Conservation (phyloP, 2,329 filamentous ascomycete species). For the Xylariaceae sp. region DNA sequence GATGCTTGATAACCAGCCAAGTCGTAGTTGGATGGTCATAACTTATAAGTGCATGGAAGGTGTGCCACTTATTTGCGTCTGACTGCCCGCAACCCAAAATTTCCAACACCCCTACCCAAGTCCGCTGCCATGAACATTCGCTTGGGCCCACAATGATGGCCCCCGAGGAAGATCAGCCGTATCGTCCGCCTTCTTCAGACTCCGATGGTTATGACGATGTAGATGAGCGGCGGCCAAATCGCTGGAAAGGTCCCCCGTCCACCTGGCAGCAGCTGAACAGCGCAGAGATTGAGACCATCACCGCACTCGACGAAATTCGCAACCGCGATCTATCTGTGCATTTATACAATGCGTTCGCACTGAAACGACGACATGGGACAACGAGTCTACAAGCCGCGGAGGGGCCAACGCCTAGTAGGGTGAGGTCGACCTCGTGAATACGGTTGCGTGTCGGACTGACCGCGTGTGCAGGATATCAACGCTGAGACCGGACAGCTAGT, state of each 20-base stretch:
- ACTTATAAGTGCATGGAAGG: too few species aligned
- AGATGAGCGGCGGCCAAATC: conserved; percentile 57
- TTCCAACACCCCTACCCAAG: background rate
- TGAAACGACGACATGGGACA: conserved; percentile 49
- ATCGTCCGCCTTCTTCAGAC: conserved; percentile 29
- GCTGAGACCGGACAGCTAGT: conserved; percentile 24
- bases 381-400: conserved; percentile 4
- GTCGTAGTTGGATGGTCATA: too few species aligned
- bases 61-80: too few species aligned
- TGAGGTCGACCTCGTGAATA: conserved; percentile 21
- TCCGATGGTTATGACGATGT: conserved; percentile 37
- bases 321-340: conserved; percentile 69
- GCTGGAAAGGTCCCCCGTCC: conserved; percentile 62
- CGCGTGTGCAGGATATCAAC: conserved; percentile 25
- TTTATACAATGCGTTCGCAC: conserved; percentile 71
- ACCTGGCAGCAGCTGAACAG: conserved; percentile 64
- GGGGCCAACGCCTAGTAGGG: conserved; percentile 27
- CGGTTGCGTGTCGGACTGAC: conserved; percentile 8
- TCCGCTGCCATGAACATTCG: background rate
- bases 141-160: conserved; percentile 16
- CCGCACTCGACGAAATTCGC: conserved; percentile 59
- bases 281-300: conserved; percentile 58
- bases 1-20: too few species aligned
- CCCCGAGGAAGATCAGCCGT: conserved; percentile 15
- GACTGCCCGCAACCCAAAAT: background rate